Evolutionary conservation across 176 grass and related monocot species (phyloP), one percentile per base, ranked within the genome.

Genomic region (Carex myosuroides): DNA sequence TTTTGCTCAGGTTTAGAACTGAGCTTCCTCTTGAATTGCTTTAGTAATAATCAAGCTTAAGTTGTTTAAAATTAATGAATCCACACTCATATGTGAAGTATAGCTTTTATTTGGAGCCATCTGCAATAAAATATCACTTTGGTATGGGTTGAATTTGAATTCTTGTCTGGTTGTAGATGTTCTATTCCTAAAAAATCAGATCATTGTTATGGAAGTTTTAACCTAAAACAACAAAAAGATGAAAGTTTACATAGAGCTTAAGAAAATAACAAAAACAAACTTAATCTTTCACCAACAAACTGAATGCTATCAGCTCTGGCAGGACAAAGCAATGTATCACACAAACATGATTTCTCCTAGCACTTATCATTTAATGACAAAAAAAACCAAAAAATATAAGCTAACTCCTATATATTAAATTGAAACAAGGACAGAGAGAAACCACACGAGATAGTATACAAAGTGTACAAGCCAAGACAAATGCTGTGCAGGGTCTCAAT

Each of bases 401-500:
- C 57, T 44, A 64, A 86, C 18, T 35, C 13, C 8, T 37, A 50
- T 18, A 4, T 20, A 42, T 8, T 44, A 37, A 13, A 67, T 61
- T 33, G 7, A 59, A 12, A 80, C 22, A 59, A 63, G 63, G 56
- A 77, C 24, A 56, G 24, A 29, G 24, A 24, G 52, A 26, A 16
- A 57, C 52, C 52, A 57, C 24, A 57, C 35, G 73, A 78, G 14
- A 74, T 69, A 74, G 37, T 76, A 61, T 76, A 52, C 18, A 85
- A 26, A 42, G 16, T 3, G 32, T 61, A 60, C 14, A 75, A 85
- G 30, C 54, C 74, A 67, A 86, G 85, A 57, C 73, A 79, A 86
- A 81, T 80, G 53, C 26, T 80, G 53, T 69, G 85, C 17, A 86
- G 50, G 30, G 77, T 86, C 85, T 46, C 77, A 66, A 81, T 86